phyloP scores from a whole-genome alignment of 495 filamentous ascomycete species.

The Annulohypoxylon maeteangense region DNA sequence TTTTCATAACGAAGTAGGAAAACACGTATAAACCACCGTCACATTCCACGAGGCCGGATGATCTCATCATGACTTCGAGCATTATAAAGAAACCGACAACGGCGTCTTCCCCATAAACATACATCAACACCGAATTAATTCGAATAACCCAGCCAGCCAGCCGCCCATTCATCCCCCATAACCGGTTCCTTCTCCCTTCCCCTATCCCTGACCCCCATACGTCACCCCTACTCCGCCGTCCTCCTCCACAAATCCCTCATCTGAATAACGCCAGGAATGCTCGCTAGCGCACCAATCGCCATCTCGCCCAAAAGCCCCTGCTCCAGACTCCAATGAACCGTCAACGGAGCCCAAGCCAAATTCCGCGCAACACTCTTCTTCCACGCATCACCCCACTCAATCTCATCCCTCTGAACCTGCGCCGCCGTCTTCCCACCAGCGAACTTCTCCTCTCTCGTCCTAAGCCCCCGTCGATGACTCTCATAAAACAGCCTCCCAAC shows the following conservation, averaged over 20 bases:
- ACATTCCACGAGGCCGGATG: neutral
- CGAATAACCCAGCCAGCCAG: neutral
- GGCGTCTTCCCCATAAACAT: neutral
- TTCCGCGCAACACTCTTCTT: conserved; percentile 59
- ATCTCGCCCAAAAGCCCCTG: conserved; percentile 69
- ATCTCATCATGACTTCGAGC: neutral
- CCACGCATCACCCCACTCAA: conserved; percentile 57
- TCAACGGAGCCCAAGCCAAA: conserved; percentile 66
- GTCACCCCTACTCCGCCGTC: conserved; percentile 43
- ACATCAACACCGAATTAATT: neutral
- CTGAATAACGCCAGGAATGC: conserved; percentile 71
- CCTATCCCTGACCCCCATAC: neutral
- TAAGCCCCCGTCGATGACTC: conserved; percentile 35
- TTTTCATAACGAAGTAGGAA: neutral
- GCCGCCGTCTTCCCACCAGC: conserved; percentile 49
- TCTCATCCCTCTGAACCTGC: conserved; percentile 54
- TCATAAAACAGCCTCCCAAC: conserved; percentile 70
- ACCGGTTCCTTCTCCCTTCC: neutral
- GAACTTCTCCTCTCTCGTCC: conserved; percentile 47
- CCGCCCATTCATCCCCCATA: neutral
- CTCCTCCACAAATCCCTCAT: conserved; percentile 73
- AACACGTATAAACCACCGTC: neutral
- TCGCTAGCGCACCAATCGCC: conserved; percentile 71
- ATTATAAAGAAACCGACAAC: neutral
- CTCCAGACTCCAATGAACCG: conserved; percentile 84